Evolutionary conservation across 257 asterid species (phyloP).

Genomic region (Coffea canephora): DNA sequence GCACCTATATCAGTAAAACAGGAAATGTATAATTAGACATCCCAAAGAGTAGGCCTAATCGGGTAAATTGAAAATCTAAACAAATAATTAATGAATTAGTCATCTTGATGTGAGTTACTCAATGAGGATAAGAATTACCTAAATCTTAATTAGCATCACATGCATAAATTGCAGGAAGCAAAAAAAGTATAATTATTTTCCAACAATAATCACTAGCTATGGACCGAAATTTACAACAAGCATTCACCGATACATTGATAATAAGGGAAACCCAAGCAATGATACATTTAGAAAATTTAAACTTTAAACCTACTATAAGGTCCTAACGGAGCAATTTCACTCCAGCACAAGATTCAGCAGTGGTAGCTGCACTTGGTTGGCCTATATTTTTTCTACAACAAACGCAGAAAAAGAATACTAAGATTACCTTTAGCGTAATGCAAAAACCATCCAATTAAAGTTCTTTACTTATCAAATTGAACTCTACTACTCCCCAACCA

Average conservation of each 20-base stretch:
- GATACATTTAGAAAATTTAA: neutral
- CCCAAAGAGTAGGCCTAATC: neutral
- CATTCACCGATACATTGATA: neutral
- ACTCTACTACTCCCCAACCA: neutral
- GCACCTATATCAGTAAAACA: constrained; percentile 48
- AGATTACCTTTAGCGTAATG: neutral
- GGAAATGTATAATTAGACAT: constrained; percentile 14
- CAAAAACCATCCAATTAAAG: neutral
- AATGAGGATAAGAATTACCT: neutral
- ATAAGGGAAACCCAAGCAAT: neutral
- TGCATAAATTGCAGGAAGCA: neutral
- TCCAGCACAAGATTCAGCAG: neutral
- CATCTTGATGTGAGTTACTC: neutral
- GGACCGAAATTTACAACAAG: neutral
- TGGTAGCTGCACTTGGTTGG: neutral
- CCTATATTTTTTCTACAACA: neutral
- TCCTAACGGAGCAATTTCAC: neutral
- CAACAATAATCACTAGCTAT: too few species aligned
- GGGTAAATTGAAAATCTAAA: neutral
- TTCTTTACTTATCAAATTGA: neutral
- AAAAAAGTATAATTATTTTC: neutral
- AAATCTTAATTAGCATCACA: neutral
- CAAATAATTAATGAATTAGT: neutral
- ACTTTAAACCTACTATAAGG: neutral
- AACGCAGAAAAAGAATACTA: neutral